Evolutionary conservation across 2,329 filamentous ascomycete genomes (phyloP).

Genomic region (Emergomyces africanus): DNA sequence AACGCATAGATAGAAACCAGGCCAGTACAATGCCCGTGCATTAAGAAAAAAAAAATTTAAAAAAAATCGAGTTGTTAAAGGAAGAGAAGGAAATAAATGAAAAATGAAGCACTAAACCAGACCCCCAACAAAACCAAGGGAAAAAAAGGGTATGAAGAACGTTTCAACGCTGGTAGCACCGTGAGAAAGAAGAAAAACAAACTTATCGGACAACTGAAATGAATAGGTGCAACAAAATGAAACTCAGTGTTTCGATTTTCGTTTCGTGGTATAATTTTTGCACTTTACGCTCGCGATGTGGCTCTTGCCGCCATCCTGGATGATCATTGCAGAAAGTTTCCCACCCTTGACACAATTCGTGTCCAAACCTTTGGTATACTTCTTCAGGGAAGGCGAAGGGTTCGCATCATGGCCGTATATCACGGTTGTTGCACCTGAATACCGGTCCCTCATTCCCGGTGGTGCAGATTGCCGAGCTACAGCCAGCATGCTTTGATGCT

Average conservation of each 20-base stretch:
- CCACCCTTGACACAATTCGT: constrained; percentile 68
- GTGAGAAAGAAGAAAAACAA: background rate
- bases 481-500: constrained; percentile 22
- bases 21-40: too few relatives aligned
- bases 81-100: background rate
- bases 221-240: background rate
- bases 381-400: constrained; percentile 50
- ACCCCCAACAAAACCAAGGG: too few relatives aligned
- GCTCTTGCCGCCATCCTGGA: constrained; percentile 44
- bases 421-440: constrained; percentile 46
- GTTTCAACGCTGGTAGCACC: background rate
- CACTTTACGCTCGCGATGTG: constrained; percentile 32
- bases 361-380: constrained; percentile 75
- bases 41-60: too few relatives aligned
- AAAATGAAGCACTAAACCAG: too few relatives aligned
- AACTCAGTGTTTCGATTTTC: background rate
- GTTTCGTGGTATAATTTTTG: constrained; percentile 11
- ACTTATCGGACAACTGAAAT: background rate
- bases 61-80: background rate
- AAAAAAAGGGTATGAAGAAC: too few relatives aligned
- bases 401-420: constrained; percentile 82
- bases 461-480: constrained; percentile 10
- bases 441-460: constrained; percentile 4
- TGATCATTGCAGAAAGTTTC: constrained; percentile 61
- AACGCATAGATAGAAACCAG: background rate